Evolutionary conservation across 2,329 filamentous ascomycete genomes (phyloP).

Genomic region (Biscogniauxia marginata): DNA sequence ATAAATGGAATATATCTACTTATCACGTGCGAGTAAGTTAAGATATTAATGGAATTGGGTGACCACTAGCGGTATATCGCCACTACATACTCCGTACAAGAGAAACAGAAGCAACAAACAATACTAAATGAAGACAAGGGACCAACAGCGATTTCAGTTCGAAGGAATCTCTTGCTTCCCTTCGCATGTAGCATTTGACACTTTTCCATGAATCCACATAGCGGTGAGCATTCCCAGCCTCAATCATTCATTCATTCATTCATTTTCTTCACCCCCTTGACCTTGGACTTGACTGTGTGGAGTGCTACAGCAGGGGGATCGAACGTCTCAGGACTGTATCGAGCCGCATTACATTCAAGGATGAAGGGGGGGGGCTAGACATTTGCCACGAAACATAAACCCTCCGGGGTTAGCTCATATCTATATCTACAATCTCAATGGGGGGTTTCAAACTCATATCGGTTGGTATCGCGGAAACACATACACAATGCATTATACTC

Average conservation of each 20-base stretch:
- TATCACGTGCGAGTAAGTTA: no score
- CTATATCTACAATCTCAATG: background rate
- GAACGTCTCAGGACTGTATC: slow-evolving; percentile 4
- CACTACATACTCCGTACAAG: no score
- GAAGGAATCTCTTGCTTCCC: no score
- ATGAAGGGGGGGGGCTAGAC: background rate
- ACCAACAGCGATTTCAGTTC: no score
- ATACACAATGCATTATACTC: no score
- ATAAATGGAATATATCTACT: no score
- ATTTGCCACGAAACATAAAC: background rate
- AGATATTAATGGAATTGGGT: no score
- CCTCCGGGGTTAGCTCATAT: background rate
- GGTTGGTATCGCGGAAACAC: no score
- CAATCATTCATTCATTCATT: background rate
- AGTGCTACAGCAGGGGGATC: background rate
- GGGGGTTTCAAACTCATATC: background rate
- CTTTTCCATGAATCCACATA: background rate
- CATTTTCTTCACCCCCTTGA: background rate
- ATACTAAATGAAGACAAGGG: no score
- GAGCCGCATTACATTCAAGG: background rate
- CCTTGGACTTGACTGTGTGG: background rate
- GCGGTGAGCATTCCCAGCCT: background rate
- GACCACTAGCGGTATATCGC: no score
- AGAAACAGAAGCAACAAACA: no score
- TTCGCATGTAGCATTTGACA: background rate